phyloP scores from a whole-genome alignment of 1,284 basidiomycete genomes.

The Ceratobasidium sp. region DNA sequence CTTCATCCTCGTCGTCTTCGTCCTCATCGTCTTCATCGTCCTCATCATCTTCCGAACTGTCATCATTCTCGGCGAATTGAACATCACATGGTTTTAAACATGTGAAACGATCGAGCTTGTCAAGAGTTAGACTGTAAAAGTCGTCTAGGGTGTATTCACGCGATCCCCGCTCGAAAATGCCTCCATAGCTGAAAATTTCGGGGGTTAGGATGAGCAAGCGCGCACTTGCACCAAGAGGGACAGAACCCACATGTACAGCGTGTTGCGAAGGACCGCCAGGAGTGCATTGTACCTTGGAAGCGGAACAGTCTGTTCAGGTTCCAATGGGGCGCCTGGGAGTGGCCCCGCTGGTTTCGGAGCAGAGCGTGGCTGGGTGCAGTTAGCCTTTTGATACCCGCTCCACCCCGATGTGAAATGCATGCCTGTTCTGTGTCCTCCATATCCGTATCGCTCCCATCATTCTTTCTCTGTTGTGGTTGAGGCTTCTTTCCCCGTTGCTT shows the following conservation, averaged over 20 bases:
- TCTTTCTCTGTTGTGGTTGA: conserved; percentile 43
- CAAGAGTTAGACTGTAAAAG: conserved; percentile 76
- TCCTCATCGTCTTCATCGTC: conserved; percentile 46
- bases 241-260: conserved; percentile 76
- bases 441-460: conserved; percentile 41
- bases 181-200: conserved; percentile 72
- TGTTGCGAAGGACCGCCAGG: conserved; percentile 86
- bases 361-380: conserved; percentile 9
- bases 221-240: neutral
- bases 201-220: neutral
- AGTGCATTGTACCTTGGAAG: conserved; percentile 90
- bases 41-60: conserved; percentile 47
- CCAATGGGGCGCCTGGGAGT: conserved; percentile 61
- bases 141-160: conserved; percentile 87
- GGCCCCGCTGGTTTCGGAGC: conserved; percentile 41
- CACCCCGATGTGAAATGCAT: neutral
- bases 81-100: conserved; percentile 69
- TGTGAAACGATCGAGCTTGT: conserved; percentile 78
- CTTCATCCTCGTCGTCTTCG: conserved; percentile 49
- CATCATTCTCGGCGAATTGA: conserved; percentile 47
- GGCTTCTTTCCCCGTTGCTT: conserved; percentile 59
- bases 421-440: neutral
- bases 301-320: conserved; percentile 74
- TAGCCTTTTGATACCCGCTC: neutral
- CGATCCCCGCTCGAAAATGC: conserved; percentile 81